phyloP scores from a whole-genome alignment of 1,284 basidiomycete species.

The Apiotrichum montevideense region DNA sequence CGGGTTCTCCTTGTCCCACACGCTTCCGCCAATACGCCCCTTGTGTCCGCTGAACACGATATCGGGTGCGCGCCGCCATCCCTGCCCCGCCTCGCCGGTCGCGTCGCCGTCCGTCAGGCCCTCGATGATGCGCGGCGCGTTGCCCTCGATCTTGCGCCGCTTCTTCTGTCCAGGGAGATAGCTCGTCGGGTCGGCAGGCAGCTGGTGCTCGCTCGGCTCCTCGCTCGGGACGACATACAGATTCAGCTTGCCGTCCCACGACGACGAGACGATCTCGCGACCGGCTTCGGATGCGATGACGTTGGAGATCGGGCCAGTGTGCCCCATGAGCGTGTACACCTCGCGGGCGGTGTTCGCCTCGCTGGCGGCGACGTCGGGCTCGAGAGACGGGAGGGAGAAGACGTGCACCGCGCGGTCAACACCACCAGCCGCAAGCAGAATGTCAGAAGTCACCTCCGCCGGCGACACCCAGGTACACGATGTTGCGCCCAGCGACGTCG shows the following conservation, averaged over 20 bases:
- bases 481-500: conserved; percentile 57
- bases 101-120: conserved; percentile 38
- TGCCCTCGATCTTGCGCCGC: conserved; percentile 52
- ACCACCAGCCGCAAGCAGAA: conserved; percentile 63
- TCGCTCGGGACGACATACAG: conserved; percentile 52
- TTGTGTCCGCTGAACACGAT: conserved; percentile 40
- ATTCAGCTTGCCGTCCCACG: conserved; percentile 74
- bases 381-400: conserved; percentile 52
- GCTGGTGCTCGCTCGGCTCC: conserved; percentile 42
- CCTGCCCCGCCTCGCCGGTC: conserved; percentile 26
- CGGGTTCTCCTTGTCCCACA: conserved; percentile 38
- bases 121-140: conserved; percentile 49
- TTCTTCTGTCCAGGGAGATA: conserved; percentile 51
- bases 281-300: conserved; percentile 56
- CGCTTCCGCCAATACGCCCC: conserved; percentile 39
- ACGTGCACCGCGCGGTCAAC: conserved; percentile 74
- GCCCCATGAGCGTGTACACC: conserved; percentile 58
- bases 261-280: conserved; percentile 61
- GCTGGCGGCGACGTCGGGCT: conserved; percentile 35
- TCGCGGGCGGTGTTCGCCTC: conserved; percentile 52
- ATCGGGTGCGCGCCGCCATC: conserved; percentile 44
- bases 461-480: conserved; percentile 59
- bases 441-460: conserved; percentile 40
- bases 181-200: conserved; percentile 37
- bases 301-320: conserved; percentile 62